Conservation (phyloP, 1,284 basidiomycete species). For the Fistulinella staudtii region DNA sequence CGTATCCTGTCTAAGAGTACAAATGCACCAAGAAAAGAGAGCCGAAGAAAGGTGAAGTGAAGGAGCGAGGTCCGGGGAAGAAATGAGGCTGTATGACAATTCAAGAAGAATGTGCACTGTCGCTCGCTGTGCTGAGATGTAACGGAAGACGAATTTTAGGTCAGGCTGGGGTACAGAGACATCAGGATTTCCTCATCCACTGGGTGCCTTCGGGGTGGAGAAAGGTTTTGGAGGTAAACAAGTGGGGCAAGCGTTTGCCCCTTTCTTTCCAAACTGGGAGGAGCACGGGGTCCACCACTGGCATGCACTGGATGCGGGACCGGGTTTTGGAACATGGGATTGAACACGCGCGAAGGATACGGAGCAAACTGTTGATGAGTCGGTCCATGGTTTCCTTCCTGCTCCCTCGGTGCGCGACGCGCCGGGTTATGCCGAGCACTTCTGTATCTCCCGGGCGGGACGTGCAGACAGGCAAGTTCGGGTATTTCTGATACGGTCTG, state of each 20-base stretch:
- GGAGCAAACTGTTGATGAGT: constrained; percentile 27
- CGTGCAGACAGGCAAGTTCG: constrained; percentile 46
- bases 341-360: constrained; percentile 28
- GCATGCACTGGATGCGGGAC: constrained; percentile 1
- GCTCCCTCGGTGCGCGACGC: constrained; percentile 25
- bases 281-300: constrained; percentile 3
- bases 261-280: constrained; percentile 14
- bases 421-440: constrained; percentile 51
- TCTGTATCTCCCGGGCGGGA: constrained; percentile 58
- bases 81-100: constrained; percentile 9
- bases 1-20: constrained; percentile 24
- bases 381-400: constrained; percentile 11
- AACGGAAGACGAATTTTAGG: constrained; percentile 15
- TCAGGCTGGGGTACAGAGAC: constrained; percentile 40
- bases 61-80: constrained; percentile 5
- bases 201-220: constrained; percentile 48
- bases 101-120: constrained; percentile 1
- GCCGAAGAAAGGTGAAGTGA: constrained; percentile 6
- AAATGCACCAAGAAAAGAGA: constrained; percentile 25
- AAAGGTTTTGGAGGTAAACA: constrained; percentile 48
- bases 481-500: constrained; percentile 57
- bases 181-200: constrained; percentile 59
- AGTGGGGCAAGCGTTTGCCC: constrained; percentile 47
- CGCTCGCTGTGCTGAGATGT: constrained; percentile 2
- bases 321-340: constrained; percentile 9